Evolutionary conservation across 441 rosid species (phyloP).

Genomic region (Arabidopsis lyrata): DNA sequence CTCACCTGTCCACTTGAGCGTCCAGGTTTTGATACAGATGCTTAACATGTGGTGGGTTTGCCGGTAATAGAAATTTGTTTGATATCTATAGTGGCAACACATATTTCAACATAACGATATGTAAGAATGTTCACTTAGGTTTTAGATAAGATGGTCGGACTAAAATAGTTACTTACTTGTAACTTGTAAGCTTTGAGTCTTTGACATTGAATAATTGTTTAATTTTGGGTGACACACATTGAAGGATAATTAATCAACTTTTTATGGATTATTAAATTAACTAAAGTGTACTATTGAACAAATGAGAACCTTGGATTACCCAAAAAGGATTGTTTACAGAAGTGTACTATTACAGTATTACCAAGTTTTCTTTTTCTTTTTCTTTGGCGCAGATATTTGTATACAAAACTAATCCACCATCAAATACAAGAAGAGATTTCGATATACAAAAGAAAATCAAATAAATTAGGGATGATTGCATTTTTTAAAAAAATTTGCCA

Average conservation of each 20-base stretch:
- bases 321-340: neutral
- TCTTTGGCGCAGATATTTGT: neutral
- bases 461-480: neutral
- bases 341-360: neutral
- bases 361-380: neutral
- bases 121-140: too few species aligned
- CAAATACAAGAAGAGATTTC: neutral
- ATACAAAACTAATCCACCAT: neutral
- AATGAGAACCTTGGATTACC: neutral
- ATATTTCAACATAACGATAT: too few species aligned
- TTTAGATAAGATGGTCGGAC: neutral
- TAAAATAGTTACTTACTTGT: neutral
- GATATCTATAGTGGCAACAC: too few species aligned
- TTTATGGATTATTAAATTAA: neutral
- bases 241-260: neutral
- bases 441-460: neutral
- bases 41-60: too few species aligned
- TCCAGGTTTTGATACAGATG: too few species aligned
- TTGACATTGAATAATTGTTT: neutral
- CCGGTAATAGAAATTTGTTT: too few species aligned
- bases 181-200: constrained; percentile 11
- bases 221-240: neutral
- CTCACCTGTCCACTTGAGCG: too few species aligned
- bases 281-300: neutral
- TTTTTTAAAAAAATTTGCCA: neutral